Percentiles rank a stretch among this genome's conserved stretches.
Evolutionary conservation across 1,284 basidiomycete genomes (phyloP).

Genomic region (Leucoagaricus sp.): DNA sequence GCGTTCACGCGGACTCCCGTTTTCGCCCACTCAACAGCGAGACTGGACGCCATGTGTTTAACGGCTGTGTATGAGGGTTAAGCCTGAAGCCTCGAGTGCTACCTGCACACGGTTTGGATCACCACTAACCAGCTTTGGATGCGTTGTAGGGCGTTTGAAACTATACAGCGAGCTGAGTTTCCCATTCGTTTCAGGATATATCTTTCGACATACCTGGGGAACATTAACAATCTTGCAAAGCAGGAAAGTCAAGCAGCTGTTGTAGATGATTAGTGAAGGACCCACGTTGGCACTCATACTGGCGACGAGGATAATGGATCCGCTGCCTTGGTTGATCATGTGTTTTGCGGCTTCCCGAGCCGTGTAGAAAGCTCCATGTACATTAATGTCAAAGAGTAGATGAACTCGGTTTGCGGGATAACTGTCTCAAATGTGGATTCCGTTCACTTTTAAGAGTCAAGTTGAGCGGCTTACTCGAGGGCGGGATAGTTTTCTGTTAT

Average conservation of each 20-base stretch:
- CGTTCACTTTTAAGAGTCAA: neutral
- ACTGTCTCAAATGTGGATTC: conserved; percentile 34
- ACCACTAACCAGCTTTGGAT: conserved; percentile 78
- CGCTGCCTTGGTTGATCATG: conserved; percentile 73
- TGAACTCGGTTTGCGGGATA: conserved; percentile 86
- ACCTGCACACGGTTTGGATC: neutral
- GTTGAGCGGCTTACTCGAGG: conserved; percentile 60
- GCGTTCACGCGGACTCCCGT: conserved; percentile 82
- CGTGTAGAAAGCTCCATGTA: conserved; percentile 92
- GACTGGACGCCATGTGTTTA: conserved; percentile 83
- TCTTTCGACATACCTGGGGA: conserved; percentile 55
- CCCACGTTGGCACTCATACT: conserved; percentile 90
- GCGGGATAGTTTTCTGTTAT: conserved; percentile 93
- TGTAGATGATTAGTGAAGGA: conserved; percentile 15
- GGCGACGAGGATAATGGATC: conserved; percentile 86
- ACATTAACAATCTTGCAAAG: conserved; percentile 75
- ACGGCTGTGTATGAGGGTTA: no score
- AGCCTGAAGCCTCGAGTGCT: no score
- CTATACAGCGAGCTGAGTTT: conserved; percentile 37
- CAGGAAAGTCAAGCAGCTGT: neutral
- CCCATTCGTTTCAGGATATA: neutral
- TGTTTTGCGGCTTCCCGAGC: conserved; percentile 87
- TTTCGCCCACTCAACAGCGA: conserved; percentile 91
- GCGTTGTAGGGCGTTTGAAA: conserved; percentile 96
- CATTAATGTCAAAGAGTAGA: conserved; percentile 89